phyloP scores from a whole-genome alignment of 805 yeast species.

The Saccharomycopsis sp. region DNA sequence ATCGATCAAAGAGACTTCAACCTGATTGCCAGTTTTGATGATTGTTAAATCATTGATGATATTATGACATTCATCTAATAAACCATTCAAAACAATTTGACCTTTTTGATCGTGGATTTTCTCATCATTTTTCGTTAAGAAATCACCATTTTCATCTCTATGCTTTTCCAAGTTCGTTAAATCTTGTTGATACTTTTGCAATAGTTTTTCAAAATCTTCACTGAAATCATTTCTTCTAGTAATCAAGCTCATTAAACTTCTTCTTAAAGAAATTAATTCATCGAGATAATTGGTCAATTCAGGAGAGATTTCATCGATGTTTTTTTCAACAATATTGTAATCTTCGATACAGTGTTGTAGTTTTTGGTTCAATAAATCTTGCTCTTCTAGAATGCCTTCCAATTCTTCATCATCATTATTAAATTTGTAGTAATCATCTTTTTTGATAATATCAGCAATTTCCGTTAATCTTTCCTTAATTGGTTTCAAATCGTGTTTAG shows the following conservation, averaged over 20 bases:
- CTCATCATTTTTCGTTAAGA: constrained; percentile 22
- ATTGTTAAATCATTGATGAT: constrained; percentile 58
- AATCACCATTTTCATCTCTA: constrained; percentile 49
- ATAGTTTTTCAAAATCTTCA: constrained; percentile 8
- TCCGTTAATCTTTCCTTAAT: constrained; percentile 64
- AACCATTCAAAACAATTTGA: constrained; percentile 50
- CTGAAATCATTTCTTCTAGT: constrained; percentile 24
- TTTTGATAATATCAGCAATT: constrained; percentile 50
- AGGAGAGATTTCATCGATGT: constrained; percentile 43
- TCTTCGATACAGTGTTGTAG: constrained; percentile 50
- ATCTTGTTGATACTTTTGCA: constrained; percentile 28
- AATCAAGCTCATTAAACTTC: constrained; percentile 45
- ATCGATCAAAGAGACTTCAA: constrained; percentile 29
- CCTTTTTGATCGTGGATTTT: constrained; percentile 25
- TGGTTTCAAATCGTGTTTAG: constrained; percentile 74
- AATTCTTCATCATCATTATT: constrained; percentile 15
- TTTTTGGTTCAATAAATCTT: constrained; percentile 48
- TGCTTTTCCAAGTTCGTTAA: constrained; percentile 34
- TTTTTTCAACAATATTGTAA: constrained; percentile 45
- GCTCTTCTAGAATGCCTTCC: constrained; percentile 19
- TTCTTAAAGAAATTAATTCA: constrained; percentile 51
- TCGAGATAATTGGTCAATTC: constrained; percentile 43
- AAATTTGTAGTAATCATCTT: constrained; percentile 19
- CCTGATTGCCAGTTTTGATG: constrained; percentile 25
- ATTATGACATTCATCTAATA: constrained; percentile 76